These are phyloP conservation scores for Pichia nanzhaoensis DNA, from an alignment of 805 yeast species.

Conservation along the genomic window DNA sequence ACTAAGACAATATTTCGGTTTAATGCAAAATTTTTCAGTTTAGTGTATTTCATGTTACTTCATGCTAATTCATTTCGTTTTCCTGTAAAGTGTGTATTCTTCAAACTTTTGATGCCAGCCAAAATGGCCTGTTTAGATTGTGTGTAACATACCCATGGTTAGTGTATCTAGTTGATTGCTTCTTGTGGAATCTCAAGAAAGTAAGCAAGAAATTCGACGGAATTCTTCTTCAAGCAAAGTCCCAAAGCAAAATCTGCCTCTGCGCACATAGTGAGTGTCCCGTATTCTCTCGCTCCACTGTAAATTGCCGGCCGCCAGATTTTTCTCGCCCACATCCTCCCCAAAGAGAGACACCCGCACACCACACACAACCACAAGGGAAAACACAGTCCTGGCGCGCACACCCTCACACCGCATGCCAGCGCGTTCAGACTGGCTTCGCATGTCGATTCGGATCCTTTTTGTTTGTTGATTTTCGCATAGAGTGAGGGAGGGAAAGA, in stretches of 20 bases:
- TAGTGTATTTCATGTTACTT: too few relatives aligned
- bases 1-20: too few relatives aligned
- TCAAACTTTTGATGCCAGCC: background rate
- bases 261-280: background rate
- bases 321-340: background rate
- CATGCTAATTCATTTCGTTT: too few relatives aligned
- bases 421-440: background rate
- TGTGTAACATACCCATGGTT: constrained; percentile 14
- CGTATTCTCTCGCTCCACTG: background rate
- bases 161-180: constrained; percentile 8
- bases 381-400: constrained; percentile 3
- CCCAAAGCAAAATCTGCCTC: too few relatives aligned
- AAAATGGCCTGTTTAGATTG: background rate
- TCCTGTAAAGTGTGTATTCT: too few relatives aligned
- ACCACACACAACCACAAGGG: background rate
- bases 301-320: background rate
- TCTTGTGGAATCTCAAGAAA: background rate
- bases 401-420: constrained; percentile 2
- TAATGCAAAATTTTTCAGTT: too few relatives aligned
- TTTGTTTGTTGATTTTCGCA: too few relatives aligned
- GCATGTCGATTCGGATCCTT: too few relatives aligned
- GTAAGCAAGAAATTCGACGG: background rate
- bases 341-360: background rate
- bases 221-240: too few relatives aligned
- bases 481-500: too few relatives aligned